These are phyloP conservation scores for Aethionema arabicum DNA, from an alignment of 345 rosid species.

Conservation along the genomic window DNA sequence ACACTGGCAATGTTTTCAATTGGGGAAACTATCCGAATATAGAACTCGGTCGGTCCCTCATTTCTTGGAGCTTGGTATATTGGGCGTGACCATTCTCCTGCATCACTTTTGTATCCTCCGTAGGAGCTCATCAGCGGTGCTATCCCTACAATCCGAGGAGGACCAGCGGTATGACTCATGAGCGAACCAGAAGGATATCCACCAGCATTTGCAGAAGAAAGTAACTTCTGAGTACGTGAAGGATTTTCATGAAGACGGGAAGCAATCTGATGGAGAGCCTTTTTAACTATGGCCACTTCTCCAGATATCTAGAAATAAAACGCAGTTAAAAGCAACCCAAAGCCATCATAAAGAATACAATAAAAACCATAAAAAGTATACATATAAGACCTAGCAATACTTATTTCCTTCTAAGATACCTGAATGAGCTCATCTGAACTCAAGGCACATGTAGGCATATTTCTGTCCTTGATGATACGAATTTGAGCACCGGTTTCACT, in stretches of 20 bases:
- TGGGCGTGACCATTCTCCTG: constrained; percentile 82
- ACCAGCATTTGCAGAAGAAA: constrained; percentile 61
- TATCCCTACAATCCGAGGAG: constrained; percentile 71
- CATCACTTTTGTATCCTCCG: constrained; percentile 78
- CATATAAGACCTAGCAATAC: background rate
- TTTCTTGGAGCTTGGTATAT: constrained; percentile 80
- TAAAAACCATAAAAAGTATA: background rate
- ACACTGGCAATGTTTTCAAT: constrained; percentile 83
- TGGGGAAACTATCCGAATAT: constrained; percentile 77
- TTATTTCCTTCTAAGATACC: constrained; percentile 41
- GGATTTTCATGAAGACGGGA: constrained; percentile 89
- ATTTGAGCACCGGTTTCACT: constrained; percentile 89
- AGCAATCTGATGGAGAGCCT: constrained; percentile 80
- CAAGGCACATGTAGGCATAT: constrained; percentile 83
- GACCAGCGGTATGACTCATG: constrained; percentile 56
- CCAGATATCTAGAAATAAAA: constrained; percentile 64
- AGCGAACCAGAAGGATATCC: constrained; percentile 60
- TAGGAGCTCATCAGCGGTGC: constrained; percentile 72
- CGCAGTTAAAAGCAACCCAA: background rate
- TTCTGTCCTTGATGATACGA: constrained; percentile 85
- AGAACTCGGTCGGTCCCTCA: constrained; percentile 73
- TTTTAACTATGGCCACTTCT: constrained; percentile 72
- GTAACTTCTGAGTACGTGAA: constrained; percentile 78
- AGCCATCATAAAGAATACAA: background rate
- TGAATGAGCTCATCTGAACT: constrained; percentile 90